A percentile compares a stretch with the other conserved stretches of the same genome.
These are phyloP conservation scores for Onygena corvina DNA, from an alignment of 2,329 filamentous ascomycete genomes.

Conservation along the genomic window DNA sequence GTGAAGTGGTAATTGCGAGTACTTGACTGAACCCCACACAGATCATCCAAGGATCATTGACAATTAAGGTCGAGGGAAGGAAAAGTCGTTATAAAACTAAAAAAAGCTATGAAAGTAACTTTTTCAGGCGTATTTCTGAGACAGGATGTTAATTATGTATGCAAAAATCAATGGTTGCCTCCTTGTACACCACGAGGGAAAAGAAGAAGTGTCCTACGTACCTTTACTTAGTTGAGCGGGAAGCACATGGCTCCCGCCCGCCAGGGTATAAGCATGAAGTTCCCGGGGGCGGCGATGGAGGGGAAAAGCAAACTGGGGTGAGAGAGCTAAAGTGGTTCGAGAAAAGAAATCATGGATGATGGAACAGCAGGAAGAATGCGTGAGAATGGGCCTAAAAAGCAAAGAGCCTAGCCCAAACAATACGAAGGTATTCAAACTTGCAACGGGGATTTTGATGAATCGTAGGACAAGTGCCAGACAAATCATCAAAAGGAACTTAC, in stretches of 20 bases:
- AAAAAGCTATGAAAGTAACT: neutral
- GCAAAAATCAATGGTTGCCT: neutral
- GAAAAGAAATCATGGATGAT: neutral
- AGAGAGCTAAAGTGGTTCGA: neutral
- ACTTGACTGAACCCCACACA: neutral
- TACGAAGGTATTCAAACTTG: neutral
- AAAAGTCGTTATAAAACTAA: neutral
- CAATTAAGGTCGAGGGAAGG: neutral
- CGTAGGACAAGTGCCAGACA: neutral
- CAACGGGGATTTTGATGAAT: neutral
- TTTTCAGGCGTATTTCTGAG: neutral
- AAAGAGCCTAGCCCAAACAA: neutral
- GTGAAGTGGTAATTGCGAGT: slow-evolving; percentile 1
- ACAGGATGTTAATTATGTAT: neutral
- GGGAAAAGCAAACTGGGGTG: neutral
- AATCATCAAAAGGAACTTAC: neutral
- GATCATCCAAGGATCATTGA: slow-evolving; percentile 1
- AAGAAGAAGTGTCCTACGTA: neutral
- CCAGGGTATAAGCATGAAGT: neutral
- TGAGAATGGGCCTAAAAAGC: neutral
- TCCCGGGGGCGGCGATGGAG: too few relatives aligned
- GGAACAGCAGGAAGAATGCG: neutral
- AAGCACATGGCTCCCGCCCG: slow-evolving; percentile 2
- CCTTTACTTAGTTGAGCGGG: neutral
- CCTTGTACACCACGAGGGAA: slow-evolving; percentile 2